Evolutionary conservation across 495 filamentous ascomycete species (phyloP).

Genomic region (Penicillium simplicissimum): DNA sequence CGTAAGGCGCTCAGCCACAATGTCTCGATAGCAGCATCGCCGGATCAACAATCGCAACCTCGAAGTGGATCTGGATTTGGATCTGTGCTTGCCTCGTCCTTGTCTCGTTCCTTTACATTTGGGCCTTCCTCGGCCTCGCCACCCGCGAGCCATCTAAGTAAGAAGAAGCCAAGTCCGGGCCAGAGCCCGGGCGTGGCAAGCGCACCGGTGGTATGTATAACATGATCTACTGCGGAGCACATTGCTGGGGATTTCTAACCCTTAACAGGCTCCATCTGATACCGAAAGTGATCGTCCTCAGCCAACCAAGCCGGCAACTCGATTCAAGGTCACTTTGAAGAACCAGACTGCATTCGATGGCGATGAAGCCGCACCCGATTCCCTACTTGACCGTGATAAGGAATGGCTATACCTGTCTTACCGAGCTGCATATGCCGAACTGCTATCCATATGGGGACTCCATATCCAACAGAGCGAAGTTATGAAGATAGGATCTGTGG

Average conservation of each 20-base stretch:
- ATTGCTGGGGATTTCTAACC: neutral
- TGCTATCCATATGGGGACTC: conserved; percentile 80
- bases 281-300: conserved; percentile 45
- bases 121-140: conserved; percentile 68
- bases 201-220: conserved; percentile 64
- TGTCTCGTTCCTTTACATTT: conserved; percentile 71
- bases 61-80: conserved; percentile 48
- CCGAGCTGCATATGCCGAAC: conserved; percentile 75
- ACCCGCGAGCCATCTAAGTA: conserved; percentile 43
- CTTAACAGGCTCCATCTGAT: conserved; percentile 43
- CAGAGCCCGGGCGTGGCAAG: conserved; percentile 65
- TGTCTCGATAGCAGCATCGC: conserved; percentile 66
- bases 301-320: conserved; percentile 30
- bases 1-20: conserved; percentile 50
- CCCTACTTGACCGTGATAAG: conserved; percentile 68
- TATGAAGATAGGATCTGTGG: conserved; percentile 65
- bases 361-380: conserved; percentile 65
- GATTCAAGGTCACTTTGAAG: conserved; percentile 65
- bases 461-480: conserved; percentile 75
- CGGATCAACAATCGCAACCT: conserved; percentile 56
- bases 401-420: conserved; percentile 65
- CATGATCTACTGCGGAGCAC: neutral
- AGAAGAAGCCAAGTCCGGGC: conserved; percentile 65
- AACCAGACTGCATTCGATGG: conserved; percentile 78
- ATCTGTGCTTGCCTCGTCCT: conserved; percentile 66